Percentiles rank a stretch among this genome's conserved stretches.
These are phyloP conservation scores for Calonectria fujianensis DNA, from an alignment of 2,329 filamentous ascomycete species.

Conservation along the genomic window DNA sequence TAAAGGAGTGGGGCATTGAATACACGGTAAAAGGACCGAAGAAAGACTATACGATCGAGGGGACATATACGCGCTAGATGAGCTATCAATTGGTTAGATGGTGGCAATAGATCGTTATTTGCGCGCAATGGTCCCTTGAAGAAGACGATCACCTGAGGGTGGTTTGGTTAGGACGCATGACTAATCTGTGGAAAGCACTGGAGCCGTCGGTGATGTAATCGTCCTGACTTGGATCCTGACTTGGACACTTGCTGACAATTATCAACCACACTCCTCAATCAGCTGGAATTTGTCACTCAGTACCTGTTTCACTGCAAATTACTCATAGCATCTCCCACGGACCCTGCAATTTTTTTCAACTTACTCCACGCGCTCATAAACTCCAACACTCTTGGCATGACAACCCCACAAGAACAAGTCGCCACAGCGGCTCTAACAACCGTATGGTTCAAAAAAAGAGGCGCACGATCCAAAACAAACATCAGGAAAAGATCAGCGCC, in stretches of 20 bases:
- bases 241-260: neutral
- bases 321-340: neutral
- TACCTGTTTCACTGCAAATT: neutral
- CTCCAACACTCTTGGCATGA: neutral
- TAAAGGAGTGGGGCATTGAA: constrained; percentile 75
- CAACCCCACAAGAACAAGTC: neutral
- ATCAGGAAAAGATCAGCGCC: constrained; percentile 24
- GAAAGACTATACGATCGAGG: constrained; percentile 81
- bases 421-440: neutral
- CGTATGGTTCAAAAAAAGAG: constrained; percentile 26
- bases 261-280: too few relatives aligned
- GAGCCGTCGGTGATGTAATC: neutral
- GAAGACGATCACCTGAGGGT: neutral
- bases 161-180: neutral
- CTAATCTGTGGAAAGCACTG: neutral
- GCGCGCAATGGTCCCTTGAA: neutral
- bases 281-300: neutral
- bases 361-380: neutral
- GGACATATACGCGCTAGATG: constrained; percentile 67
- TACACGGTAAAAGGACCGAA: constrained; percentile 82
- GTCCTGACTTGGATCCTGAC: too few relatives aligned
- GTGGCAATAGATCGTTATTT: neutral
- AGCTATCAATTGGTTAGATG: neutral
- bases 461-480: constrained; percentile 2
- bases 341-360: neutral